Percentiles rank a stretch among this genome's conserved stretches.
phyloP scores from a whole-genome alignment of 106 monocot species.

The Apostasia ramifera region DNA sequence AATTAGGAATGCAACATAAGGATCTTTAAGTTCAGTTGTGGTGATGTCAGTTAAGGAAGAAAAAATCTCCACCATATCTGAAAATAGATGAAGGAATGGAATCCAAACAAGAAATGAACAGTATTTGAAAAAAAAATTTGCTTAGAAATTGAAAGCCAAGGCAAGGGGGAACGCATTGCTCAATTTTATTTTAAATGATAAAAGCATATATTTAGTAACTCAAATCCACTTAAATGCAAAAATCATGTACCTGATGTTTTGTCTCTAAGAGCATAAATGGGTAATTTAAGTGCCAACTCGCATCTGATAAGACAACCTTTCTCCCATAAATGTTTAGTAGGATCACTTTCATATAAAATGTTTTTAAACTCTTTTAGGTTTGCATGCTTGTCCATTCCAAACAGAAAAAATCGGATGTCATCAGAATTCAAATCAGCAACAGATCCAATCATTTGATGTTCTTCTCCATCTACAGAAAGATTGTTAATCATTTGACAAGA shows the following conservation, averaged over 20 bases:
- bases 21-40: constrained; percentile 57
- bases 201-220: background rate
- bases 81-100: constrained; percentile 2
- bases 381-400: constrained; percentile 19
- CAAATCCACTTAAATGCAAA: background rate
- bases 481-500: constrained; percentile 37
- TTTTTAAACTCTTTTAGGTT: constrained; percentile 21
- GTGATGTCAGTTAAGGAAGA: constrained; percentile 32
- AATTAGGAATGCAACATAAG: constrained; percentile 54
- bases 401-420: constrained; percentile 54
- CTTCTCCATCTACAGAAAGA: constrained; percentile 37
- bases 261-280: constrained; percentile 52
- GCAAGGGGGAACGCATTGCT: no score
- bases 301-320: constrained; percentile 79
- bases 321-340: constrained; percentile 70
- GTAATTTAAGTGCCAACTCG: constrained; percentile 54
- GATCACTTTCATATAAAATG: constrained; percentile 56
- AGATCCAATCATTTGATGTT: constrained; percentile 50
- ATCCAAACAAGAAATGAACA: no score
- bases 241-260: constrained; percentile 39
- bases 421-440: constrained; percentile 20
- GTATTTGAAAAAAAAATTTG: no score
- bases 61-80: constrained; percentile 41
- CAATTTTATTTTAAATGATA: no score
- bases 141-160: no score